Percentiles rank a stretch among this genome's conserved stretches.
Evolutionary conservation across 202 grass and related monocot species (phyloP).

Genomic region (Cymbopogon flexuosus): DNA sequence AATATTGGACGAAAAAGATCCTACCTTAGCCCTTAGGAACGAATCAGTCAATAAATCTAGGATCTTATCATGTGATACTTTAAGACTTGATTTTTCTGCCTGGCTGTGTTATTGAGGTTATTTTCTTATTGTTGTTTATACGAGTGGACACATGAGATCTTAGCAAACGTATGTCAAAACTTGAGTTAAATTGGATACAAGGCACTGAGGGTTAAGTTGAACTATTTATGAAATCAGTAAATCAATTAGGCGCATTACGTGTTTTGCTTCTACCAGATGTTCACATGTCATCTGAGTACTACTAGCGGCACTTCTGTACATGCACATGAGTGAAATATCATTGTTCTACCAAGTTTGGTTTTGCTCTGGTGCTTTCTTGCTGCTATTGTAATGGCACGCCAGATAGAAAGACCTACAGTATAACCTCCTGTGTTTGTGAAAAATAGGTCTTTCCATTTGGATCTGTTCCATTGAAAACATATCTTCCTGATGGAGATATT

Average conservation of each 20-base stretch:
- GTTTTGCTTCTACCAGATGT: not conserved
- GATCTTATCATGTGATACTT: not conserved
- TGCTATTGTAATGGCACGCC: not conserved
- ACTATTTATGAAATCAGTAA: not conserved
- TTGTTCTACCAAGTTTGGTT: not conserved
- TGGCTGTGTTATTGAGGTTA: not conserved
- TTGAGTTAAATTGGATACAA: not conserved
- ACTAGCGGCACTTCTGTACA: not conserved
- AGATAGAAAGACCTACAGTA: not conserved
- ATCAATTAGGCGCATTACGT: not conserved
- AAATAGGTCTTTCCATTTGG: slow-evolving; percentile 77
- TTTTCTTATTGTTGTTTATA: slow-evolving; percentile 8
- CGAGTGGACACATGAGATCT: not conserved
- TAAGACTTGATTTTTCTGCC: not conserved
- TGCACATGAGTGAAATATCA: not conserved
- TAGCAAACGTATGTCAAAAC: not conserved
- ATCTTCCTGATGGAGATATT: slow-evolving; percentile 95
- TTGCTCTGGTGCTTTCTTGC: not conserved
- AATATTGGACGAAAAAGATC: not conserved
- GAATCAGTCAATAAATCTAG: not conserved
- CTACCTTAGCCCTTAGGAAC: not conserved
- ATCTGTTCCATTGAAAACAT: slow-evolving; percentile 87
- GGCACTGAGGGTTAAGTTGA: not conserved
- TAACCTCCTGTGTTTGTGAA: slow-evolving; percentile 7
- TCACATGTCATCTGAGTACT: not conserved